phyloP scores from a whole-genome alignment of 441 rosid genomes.

The Viola pubescens region DNA sequence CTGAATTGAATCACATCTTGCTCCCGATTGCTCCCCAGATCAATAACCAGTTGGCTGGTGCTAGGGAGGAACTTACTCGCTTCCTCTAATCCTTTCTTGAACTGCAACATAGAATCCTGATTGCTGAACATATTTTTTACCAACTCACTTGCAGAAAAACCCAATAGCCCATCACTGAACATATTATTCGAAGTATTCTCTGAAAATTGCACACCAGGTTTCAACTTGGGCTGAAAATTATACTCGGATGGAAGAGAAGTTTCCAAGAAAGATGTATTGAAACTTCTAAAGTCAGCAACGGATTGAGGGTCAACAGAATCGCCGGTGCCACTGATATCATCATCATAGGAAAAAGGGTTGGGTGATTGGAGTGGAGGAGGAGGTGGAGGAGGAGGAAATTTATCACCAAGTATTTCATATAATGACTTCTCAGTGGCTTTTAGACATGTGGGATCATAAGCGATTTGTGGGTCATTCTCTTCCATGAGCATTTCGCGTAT shows the following conservation, averaged over 20 bases:
- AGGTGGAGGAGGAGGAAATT: conserved; percentile 20
- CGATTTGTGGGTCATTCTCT: conserved; percentile 45
- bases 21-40: conserved; percentile 18
- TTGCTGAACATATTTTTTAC: conserved; percentile 32
- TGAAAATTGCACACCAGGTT: conserved; percentile 9
- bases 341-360: background rate
- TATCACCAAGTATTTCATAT: conserved; percentile 43
- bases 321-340: too few species aligned
- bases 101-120: conserved; percentile 39
- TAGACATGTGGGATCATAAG: conserved; percentile 56
- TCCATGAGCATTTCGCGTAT: conserved; percentile 65
- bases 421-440: conserved; percentile 54
- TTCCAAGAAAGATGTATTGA: conserved; percentile 17
- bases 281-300: too few species aligned
- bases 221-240: conserved; percentile 18
- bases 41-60: conserved; percentile 17
- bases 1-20: conserved; percentile 3
- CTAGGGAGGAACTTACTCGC: conserved; percentile 45
- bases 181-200: conserved; percentile 6
- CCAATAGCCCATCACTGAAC: conserved; percentile 13
- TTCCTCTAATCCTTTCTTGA: conserved; percentile 48
- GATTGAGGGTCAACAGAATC: too few species aligned
- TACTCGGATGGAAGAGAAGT: conserved; percentile 16
- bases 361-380: conserved; percentile 9
- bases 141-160: conserved; percentile 23